Evolutionary conservation across 768 basidiomycete species (phyloP).

Genomic region (Boletus bicolor): DNA sequence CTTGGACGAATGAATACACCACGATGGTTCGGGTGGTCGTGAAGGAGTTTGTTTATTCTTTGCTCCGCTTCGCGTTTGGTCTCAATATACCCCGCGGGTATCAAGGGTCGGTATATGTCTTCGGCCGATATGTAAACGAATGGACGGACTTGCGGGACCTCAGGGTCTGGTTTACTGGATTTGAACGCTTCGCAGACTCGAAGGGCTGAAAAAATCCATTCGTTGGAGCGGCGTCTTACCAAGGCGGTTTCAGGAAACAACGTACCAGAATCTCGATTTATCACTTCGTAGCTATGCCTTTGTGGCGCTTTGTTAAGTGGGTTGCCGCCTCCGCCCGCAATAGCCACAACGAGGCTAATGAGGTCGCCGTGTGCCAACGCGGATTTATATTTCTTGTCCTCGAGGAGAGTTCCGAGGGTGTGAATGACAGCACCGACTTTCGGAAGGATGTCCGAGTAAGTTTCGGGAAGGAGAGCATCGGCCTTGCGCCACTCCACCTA

Average conservation of each 20-base stretch:
- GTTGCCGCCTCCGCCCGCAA: slow-evolving; percentile 47
- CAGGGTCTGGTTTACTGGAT: slow-evolving; percentile 38
- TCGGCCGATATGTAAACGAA: slow-evolving; percentile 97
- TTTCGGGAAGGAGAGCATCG: slow-evolving; percentile 73
- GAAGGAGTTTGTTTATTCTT: slow-evolving; percentile 55
- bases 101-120: slow-evolving; percentile 75
- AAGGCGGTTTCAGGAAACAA: slow-evolving; percentile 15
- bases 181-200: slow-evolving; percentile 77
- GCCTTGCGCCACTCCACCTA: slow-evolving; percentile 89
- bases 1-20: slow-evolving; percentile 88
- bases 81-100: slow-evolving; percentile 83
- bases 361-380: slow-evolving; percentile 60
- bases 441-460: slow-evolving; percentile 67
- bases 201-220: slow-evolving; percentile 45
- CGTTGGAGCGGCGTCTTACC: not conserved
- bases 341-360: slow-evolving; percentile 45
- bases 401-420: slow-evolving; percentile 88
- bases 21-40: slow-evolving; percentile 45
- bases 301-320: slow-evolving; percentile 52
- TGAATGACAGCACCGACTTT: slow-evolving; percentile 80
- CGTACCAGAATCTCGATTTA: slow-evolving; percentile 91
- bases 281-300: slow-evolving; percentile 60
- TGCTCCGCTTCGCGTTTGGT: slow-evolving; percentile 92
- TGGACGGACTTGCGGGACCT: slow-evolving; percentile 41
- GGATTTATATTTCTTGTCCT: slow-evolving; percentile 76